Percentiles rank a stretch among this genome's conserved stretches.
These are phyloP conservation scores for Notholithocarpus densiflorus DNA, from an alignment of 306 rosid genomes.

Conservation along the genomic window DNA sequence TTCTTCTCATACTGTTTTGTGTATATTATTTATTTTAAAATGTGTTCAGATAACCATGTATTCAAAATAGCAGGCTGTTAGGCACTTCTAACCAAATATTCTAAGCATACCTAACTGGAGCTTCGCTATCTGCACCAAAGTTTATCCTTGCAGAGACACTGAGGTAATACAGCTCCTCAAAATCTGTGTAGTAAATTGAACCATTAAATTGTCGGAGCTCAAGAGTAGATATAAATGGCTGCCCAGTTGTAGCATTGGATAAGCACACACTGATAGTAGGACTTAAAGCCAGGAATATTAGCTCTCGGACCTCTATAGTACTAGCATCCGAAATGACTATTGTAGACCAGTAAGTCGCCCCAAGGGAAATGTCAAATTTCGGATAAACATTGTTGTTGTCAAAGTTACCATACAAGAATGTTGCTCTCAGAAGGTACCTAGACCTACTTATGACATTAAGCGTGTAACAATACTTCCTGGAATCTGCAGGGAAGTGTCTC, in stretches of 20 bases:
- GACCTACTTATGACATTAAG: conserved; percentile 79
- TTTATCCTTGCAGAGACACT: conserved; percentile 97
- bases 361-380: conserved; percentile 81
- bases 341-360: conserved; percentile 90
- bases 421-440: conserved; percentile 76
- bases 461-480: conserved; percentile 82
- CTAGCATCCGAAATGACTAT: conserved; percentile 85
- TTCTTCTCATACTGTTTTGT: background rate
- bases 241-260: conserved; percentile 97
- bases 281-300: conserved; percentile 80
- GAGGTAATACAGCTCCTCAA: conserved; percentile 69
- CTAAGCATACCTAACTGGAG: conserved; percentile 61
- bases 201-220: conserved; percentile 98
- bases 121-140: conserved; percentile 81
- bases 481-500: conserved; percentile 84
- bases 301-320: conserved; percentile 60
- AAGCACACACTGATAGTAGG: conserved; percentile 76
- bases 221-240: conserved; percentile 91
- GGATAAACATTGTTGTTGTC: conserved; percentile 88
- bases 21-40: background rate
- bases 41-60: background rate
- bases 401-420: conserved; percentile 94
- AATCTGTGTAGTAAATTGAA: conserved; percentile 62
- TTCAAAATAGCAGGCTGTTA: background rate
- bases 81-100: conserved; percentile 8